phyloP scores from a whole-genome alignment of 2,329 filamentous ascomycete species.

The Hysterium pulicare region DNA sequence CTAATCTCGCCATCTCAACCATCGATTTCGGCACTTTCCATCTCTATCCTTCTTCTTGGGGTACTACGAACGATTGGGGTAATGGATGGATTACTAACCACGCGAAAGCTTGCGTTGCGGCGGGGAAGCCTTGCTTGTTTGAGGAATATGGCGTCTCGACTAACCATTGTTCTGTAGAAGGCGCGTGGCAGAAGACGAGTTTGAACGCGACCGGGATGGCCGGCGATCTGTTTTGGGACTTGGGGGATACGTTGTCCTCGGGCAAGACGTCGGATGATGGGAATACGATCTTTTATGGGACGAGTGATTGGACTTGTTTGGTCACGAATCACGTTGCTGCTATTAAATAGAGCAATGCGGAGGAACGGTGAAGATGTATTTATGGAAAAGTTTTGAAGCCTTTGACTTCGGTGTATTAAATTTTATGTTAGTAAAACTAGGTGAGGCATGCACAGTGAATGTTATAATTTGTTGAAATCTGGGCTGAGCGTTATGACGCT shows the following conservation, averaged over 20 bases:
- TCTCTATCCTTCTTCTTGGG: slow-evolving; percentile 48
- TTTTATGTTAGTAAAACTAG: too few species aligned
- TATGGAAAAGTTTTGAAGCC: too few species aligned
- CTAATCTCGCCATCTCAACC: slow-evolving; percentile 51
- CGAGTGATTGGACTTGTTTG: slow-evolving; percentile 28
- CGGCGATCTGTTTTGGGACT: slow-evolving; percentile 33
- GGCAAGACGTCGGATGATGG: slow-evolving; percentile 28
- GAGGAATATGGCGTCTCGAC: slow-evolving; percentile 38
- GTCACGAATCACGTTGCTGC: slow-evolving; percentile 24
- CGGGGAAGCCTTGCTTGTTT: slow-evolving; percentile 40
- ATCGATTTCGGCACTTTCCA: slow-evolving; percentile 58
- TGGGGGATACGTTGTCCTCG: slow-evolving; percentile 24
- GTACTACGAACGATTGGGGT: slow-evolving; percentile 34
- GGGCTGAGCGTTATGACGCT: too few species aligned
- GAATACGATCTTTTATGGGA: slow-evolving; percentile 29
- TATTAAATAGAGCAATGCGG: too few species aligned
- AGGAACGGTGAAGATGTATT: too few species aligned
- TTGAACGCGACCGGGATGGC: slow-evolving; percentile 26
- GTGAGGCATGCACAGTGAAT: too few species aligned
- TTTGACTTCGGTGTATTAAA: too few species aligned
- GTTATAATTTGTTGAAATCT: too few species aligned
- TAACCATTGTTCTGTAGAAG: slow-evolving; percentile 27
- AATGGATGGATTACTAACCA: slow-evolving; percentile 49
- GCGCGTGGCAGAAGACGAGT: slow-evolving; percentile 29
- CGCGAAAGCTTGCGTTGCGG: slow-evolving; percentile 33